phyloP scores from a whole-genome alignment of 257 asterid species.

The Lycium barbarum region DNA sequence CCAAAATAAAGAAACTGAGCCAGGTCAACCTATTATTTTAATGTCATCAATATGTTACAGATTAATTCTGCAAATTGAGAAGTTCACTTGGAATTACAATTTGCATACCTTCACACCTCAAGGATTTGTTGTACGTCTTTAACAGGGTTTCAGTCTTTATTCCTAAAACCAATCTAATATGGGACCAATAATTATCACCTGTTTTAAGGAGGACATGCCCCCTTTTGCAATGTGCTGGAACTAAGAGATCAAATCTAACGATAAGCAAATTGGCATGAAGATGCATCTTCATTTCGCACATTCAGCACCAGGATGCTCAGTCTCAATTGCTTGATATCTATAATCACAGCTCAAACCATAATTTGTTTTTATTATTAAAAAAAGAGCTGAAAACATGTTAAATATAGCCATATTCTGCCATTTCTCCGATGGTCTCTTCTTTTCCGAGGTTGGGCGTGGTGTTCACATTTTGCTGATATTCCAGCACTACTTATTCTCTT shows the following conservation, averaged over 20 bases:
- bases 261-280: background rate
- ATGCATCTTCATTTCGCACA: constrained; percentile 20
- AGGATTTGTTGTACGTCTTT: background rate
- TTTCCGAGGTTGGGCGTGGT: background rate
- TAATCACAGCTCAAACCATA: background rate
- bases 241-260: constrained; percentile 5
- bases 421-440: constrained; percentile 8
- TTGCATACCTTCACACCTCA: background rate
- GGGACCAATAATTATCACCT: constrained; percentile 14
- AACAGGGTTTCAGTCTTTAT: background rate
- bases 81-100: constrained; percentile 18
- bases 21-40: constrained; percentile 10
- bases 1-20: constrained; percentile 4
- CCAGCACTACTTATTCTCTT: background rate
- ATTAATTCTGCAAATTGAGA: constrained; percentile 1
- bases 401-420: background rate
- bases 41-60: constrained; percentile 13
- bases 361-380: background rate
- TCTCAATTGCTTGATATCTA: constrained; percentile 14
- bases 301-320: background rate
- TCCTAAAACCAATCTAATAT: background rate
- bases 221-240: background rate
- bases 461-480: background rate
- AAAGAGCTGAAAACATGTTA: background rate
- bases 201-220: background rate